Evolutionary conservation across 345 rosid genomes (phyloP).

Genomic region (Citrus inodora): DNA sequence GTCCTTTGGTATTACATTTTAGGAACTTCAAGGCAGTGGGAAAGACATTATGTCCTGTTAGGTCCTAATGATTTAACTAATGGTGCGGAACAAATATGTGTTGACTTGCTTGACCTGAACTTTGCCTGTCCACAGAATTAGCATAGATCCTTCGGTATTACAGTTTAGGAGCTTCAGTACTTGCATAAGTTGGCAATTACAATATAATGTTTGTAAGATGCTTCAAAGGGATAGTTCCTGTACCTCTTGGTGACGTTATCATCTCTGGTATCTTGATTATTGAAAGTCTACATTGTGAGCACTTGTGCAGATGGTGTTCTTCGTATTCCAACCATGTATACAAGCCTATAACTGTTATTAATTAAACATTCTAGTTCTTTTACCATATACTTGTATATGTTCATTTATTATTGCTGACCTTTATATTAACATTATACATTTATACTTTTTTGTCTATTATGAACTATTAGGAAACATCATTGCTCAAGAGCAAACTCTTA

Average conservation of each 20-base stretch:
- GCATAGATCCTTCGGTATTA: background rate
- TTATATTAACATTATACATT: background rate
- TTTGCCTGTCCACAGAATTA: background rate
- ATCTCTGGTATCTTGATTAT: background rate
- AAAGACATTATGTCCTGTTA: background rate
- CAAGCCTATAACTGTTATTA: background rate
- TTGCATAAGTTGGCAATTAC: background rate
- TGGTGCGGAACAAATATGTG: background rate
- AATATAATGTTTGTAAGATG: background rate
- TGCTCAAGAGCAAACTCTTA: slow-evolving; percentile 51
- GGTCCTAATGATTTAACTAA: background rate
- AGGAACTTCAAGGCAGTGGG: background rate
- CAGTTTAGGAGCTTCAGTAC: background rate
- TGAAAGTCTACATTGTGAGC: background rate
- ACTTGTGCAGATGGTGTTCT: background rate
- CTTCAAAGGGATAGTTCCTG: background rate
- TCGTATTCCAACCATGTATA: background rate
- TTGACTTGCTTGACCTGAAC: background rate
- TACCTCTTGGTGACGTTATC: background rate
- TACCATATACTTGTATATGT: background rate
- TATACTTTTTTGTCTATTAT: slow-evolving; percentile 4
- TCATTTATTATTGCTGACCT: background rate
- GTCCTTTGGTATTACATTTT: background rate
- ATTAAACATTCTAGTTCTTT: background rate
- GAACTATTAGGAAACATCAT: slow-evolving; percentile 60